Base-by-base conservation (phyloP, 345 rosid genomes). In the Angophora floribunda region DNA sequence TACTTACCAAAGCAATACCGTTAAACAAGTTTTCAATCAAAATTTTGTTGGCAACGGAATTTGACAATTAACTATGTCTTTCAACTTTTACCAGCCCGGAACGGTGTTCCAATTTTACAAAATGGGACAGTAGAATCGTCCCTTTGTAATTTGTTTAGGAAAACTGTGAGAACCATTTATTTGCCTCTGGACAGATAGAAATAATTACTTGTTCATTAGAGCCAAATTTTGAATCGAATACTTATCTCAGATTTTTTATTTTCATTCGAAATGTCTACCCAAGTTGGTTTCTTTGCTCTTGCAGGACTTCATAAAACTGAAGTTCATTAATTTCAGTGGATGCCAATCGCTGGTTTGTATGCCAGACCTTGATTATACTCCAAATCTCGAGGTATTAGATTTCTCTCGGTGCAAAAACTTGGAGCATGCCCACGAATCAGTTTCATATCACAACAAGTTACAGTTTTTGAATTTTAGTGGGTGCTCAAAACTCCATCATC, bases 351-450 rank as follows among this genome's bases (percentile, higher is more conserved):
- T 28, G 3, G 15, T 61, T 12, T 28, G 8, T 61, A 12, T 61
- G 15, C 30, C 17, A 0, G 6, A 61, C 14, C 36, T 61, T 1
- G 1, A 28, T 26, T 28, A 0, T 13, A 28, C 70, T 13, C 9
- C 70, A 13, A 1, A 61, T 13, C 17, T 61, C 1, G 70, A 61
- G 70, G 17, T 28, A 28, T 61, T 28, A 8, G 32, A 61, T 26
- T 32, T 61, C 9, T 0, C 0, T 13, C 32, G 36, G 7, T 61
- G 8, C 8, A 28, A 61, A 28, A 61, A 61, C 36, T 61, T 61
- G 36, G 2, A 61, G 70, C 13, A 2, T 57, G 63, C n/a, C n/a
- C n/a, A 57, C 1, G 5, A 22, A 24, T 57, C n/a, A 2, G 13
- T 57, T 57, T 28, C 13, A 24, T 4, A 24, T 24, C 63, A 24